Base-by-base conservation (phyloP, 495 filamentous ascomycete species). In the Immersiella caudata region DNA sequence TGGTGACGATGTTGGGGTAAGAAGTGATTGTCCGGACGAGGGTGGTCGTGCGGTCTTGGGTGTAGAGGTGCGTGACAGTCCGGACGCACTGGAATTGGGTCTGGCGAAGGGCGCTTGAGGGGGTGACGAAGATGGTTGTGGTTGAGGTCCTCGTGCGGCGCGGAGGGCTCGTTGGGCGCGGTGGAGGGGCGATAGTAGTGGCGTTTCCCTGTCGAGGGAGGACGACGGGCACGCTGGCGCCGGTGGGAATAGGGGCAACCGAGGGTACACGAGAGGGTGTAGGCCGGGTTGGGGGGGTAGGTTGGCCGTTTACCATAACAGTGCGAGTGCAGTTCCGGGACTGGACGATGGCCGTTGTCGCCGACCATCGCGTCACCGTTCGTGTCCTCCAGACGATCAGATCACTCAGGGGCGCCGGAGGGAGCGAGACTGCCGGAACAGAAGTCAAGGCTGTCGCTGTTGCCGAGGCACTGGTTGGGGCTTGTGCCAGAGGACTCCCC, bases 271-370 rank as follows among this genome's bases (percentile, higher is more conserved):
- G 62, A 14, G 62, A 54, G 25, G 27, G 46, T 9, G 27, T 29
- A 6, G 50, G 25, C 12, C 24, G 49, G 24, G 63, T 52, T 24
- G 33, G 16, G n/a, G 64, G 18, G 40, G n/a, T 21, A 29, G 29
- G 29, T 8, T 9, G 21, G 54, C 27, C 11, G 50, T 20, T 16
- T 33, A 58, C 59, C 33, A 67, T 59, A 22, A 70, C 55, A 4
- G 68, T 70, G 14, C 64, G 68, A 14, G 68, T 70, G 52, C 68
- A 70, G 68, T 67, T 70, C 40, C 63, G 35, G n/a, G 16, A 18
- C 36, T 50, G 52, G 14, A 64, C 16, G 6, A 66, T 2, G n/a
- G 68, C 66, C 11, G 59, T 57, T 11, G 68, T 70, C 52, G 40
- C 29, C 33, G 68, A 59, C 58, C 60, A 70, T 11, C 50, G 22